These are phyloP conservation scores for Adansonia gregorii DNA, from an alignment of 441 rosid species.

Conservation along the genomic window DNA sequence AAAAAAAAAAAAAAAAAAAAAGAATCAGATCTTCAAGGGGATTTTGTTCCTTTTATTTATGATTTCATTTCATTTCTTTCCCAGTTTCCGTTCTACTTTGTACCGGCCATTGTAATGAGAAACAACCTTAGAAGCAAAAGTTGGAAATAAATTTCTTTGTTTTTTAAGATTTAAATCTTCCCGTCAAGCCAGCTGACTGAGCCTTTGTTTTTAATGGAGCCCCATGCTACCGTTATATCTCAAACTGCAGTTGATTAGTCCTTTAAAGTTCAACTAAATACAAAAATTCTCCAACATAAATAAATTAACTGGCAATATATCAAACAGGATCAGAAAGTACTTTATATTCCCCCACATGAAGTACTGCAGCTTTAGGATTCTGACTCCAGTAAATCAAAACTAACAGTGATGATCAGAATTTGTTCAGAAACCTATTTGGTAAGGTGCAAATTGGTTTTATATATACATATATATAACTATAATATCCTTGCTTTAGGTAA, in stretches of 20 bases:
- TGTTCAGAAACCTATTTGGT: neutral
- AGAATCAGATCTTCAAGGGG: slow-evolving; percentile 35
- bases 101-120: slow-evolving; percentile 42
- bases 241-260: slow-evolving; percentile 20
- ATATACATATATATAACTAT: too few relatives aligned
- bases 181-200: neutral
- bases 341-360: slow-evolving; percentile 7
- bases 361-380: neutral
- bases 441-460: neutral
- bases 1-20: neutral
- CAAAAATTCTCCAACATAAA: neutral
- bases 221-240: slow-evolving; percentile 31
- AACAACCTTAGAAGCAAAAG: slow-evolving; percentile 39
- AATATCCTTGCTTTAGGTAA: neutral
- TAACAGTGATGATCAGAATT: neutral
- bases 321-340: neutral
- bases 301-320: neutral
- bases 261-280: slow-evolving; percentile 18
- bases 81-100: slow-evolving; percentile 22
- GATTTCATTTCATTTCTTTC: slow-evolving; percentile 23
- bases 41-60: slow-evolving; percentile 30
- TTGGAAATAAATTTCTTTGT: slow-evolving; percentile 41
- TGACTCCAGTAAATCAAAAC: slow-evolving; percentile 8
- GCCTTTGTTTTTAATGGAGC: slow-evolving; percentile 33
- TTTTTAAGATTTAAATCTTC: slow-evolving; percentile 25